Percentiles rank a stretch among this genome's conserved stretches.
Evolutionary conservation across 129 eudicot genomes (phyloP).

Genomic region (Glebionis coronaria): DNA sequence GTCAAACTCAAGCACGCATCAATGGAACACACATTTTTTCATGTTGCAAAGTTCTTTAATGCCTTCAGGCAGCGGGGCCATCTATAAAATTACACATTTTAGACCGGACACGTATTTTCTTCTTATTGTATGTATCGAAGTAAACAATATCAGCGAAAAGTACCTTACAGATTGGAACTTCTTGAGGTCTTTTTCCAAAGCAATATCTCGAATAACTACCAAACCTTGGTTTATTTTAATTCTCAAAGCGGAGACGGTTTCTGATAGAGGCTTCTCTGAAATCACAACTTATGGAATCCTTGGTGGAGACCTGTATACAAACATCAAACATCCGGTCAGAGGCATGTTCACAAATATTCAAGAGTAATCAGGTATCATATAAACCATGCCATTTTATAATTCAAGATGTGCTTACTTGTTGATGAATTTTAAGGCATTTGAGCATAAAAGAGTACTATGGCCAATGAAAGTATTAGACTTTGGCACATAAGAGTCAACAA

Average conservation of each 20-base stretch:
- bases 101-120: no score
- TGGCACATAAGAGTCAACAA: constrained; percentile 76
- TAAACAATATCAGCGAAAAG: no score
- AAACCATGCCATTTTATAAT: background rate
- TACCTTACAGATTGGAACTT: no score
- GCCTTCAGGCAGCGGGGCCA: no score
- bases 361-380: background rate
- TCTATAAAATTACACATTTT: no score
- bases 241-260: constrained; percentile 57
- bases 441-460: constrained; percentile 73
- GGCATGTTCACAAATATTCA: constrained; percentile 14
- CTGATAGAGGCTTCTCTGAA: constrained; percentile 65
- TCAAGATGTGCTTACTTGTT: constrained; percentile 55
- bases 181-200: constrained; percentile 74
- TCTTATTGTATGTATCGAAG: no score
- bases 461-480: constrained; percentile 56
- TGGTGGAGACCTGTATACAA: no score
- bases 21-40: no score
- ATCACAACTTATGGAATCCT: constrained; percentile 68
- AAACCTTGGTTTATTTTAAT: constrained; percentile 53
- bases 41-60: no score
- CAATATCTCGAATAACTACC: constrained; percentile 57
- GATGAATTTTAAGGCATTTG: constrained; percentile 71
- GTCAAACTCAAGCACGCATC: no score
- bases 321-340: no score